These are phyloP conservation scores for Xylariaceae sp. DNA, from an alignment of 2,329 filamentous ascomycete genomes.

Conservation along the genomic window DNA sequence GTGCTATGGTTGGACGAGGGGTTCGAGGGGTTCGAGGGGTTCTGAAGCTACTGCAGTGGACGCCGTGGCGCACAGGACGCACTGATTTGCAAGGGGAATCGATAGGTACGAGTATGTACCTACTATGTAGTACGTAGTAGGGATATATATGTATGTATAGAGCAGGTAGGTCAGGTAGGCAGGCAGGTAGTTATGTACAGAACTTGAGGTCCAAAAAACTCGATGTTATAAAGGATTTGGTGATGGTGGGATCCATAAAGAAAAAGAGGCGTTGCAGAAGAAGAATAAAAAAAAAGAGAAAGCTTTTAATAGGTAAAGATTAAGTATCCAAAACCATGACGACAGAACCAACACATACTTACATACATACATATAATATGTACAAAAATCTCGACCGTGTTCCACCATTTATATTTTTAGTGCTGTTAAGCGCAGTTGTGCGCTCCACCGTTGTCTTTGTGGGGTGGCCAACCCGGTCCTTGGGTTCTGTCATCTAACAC, in stretches of 20 bases:
- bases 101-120: no score
- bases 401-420: no score
- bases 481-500: no score
- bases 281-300: background rate
- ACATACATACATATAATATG: background rate
- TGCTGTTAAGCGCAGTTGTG: no score
- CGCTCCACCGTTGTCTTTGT: no score
- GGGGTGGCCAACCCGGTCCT: no score
- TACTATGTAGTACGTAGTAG: no score
- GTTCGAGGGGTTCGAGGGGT: no score
- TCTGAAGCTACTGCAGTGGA: conserved; percentile 11
- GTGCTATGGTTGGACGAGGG: conserved; percentile 20
- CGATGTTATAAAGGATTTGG: no score
- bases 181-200: background rate
- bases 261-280: background rate
- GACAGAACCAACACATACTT: background rate
- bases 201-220: background rate
- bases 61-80: conserved; percentile 2
- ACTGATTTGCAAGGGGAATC: no score
- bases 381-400: no score
- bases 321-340: background rate
- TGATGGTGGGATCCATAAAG: background rate
- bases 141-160: no score
- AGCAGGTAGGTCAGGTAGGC: background rate
- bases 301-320: background rate